These are phyloP conservation scores for Plenodomus lindquistii DNA, from an alignment of 2,329 filamentous ascomycete genomes.

Conservation along the genomic window DNA sequence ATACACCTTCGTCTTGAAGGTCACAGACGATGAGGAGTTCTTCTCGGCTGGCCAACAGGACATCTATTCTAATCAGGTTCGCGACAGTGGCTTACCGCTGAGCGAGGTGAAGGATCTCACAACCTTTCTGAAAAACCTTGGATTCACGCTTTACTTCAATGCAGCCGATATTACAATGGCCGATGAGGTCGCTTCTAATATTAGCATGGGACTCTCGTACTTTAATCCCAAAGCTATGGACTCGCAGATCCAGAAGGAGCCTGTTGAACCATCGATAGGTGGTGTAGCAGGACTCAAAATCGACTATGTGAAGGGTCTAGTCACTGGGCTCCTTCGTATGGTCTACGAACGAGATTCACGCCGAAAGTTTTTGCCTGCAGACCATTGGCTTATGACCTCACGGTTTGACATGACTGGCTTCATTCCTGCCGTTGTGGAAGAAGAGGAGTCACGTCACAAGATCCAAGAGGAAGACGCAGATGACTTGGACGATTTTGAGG, in stretches of 20 bases:
- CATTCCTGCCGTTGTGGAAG: slow-evolving; percentile 80
- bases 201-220: slow-evolving; percentile 52
- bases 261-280: slow-evolving; percentile 53
- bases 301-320: slow-evolving; percentile 75
- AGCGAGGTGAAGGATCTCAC: slow-evolving; percentile 74
- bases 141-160: slow-evolving; percentile 87
- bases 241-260: slow-evolving; percentile 31
- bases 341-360: slow-evolving; percentile 93
- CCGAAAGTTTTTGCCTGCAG: slow-evolving; percentile 76
- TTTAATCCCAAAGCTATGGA: slow-evolving; percentile 33
- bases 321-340: slow-evolving; percentile 81
- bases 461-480: slow-evolving; percentile 67
- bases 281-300: slow-evolving; percentile 74
- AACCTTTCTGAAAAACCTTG: slow-evolving; percentile 84
- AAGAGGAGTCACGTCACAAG: slow-evolving; percentile 77
- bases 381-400: slow-evolving; percentile 93
- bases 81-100: slow-evolving; percentile 70
- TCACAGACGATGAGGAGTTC: slow-evolving; percentile 97
- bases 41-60: slow-evolving; percentile 60
- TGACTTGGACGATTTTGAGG: slow-evolving; percentile 50
- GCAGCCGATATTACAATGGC: slow-evolving; percentile 63
- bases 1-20: slow-evolving; percentile 87
- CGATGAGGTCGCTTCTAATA: slow-evolving; percentile 50
- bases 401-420: slow-evolving; percentile 87
- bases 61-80: slow-evolving; percentile 31